These are phyloP conservation scores for Scheffersomyces cryptocercus DNA, from an alignment of 1,139 yeast species.

Conservation along the genomic window DNA sequence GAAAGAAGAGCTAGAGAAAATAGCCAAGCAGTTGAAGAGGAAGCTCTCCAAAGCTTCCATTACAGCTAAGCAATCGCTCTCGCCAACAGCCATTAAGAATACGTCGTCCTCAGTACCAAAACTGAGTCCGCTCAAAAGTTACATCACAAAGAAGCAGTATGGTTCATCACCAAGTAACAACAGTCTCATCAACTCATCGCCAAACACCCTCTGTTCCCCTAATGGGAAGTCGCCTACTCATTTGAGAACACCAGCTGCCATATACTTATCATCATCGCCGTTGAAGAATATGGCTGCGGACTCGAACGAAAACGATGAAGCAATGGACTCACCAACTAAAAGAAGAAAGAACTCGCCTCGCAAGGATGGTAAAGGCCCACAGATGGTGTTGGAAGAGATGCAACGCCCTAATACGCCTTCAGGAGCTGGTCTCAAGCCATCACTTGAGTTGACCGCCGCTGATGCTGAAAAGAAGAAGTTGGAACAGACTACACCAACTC, in stretches of 20 bases:
- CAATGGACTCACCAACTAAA: constrained; percentile 35
- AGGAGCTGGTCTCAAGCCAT: constrained; percentile 32
- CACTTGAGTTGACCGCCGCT: constrained; percentile 30
- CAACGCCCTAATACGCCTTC: constrained; percentile 31
- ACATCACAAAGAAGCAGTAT: constrained; percentile 25
- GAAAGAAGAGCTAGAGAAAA: constrained; percentile 49
- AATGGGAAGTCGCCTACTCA: constrained; percentile 45
- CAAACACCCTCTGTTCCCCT: constrained; percentile 42
- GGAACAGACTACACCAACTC: constrained; percentile 37
- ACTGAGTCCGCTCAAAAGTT: constrained; percentile 34
- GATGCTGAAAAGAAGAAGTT: constrained; percentile 5
- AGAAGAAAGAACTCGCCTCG: constrained; percentile 26
- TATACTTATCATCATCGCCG: constrained; percentile 37
- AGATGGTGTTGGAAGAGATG: constrained; percentile 43
- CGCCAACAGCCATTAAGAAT: constrained; percentile 7
- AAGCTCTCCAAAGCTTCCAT: constrained; percentile 47
- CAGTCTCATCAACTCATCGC: constrained; percentile 26
- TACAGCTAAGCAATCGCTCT: constrained; percentile 44
- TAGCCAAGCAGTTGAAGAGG: constrained; percentile 47
- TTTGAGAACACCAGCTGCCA: constrained; percentile 38
- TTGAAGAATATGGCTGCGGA: constrained; percentile 23
- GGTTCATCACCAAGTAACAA: constrained; percentile 14
- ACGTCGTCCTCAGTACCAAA: constrained; percentile 12
- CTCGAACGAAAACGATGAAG: constrained; percentile 12
- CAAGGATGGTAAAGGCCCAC: constrained; percentile 25